Evolutionary conservation across 441 rosid genomes (phyloP), one percentile per base, ranked within the genome.

Genomic region (Geranium incanum): DNA sequence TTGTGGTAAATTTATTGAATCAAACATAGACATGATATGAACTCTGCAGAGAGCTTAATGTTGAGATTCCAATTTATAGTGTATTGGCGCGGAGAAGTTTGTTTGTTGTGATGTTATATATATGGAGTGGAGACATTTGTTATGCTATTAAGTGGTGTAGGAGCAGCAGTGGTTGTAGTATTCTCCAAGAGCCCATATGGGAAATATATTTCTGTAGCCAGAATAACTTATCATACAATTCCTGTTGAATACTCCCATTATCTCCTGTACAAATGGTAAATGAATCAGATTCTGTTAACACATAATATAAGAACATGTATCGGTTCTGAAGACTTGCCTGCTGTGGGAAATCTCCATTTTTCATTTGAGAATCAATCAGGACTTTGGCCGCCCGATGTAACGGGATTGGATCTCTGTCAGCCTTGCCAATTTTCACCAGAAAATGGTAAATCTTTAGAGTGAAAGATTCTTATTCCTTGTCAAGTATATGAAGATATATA

Each of bases 121-220:
- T 28, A 28, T 28, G 1, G 5, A 39, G 43, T 39, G 7, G 50
- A 43, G 8, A 6, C 50, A 43, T 43, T 43, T 43, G 52, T 13
- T 6, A 9, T 48, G 11, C 3, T 15, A 48, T 4, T 48, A 7
- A 39, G 15, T 48, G 55, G 15, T 9, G 3, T 4, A 48, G 12
- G 55, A 28, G 55, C 55, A 48, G 11, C 55, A 48, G 50, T 43
- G 79, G 78, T 33, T 68, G 41, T n/a, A 18, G 75, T 82, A 85
- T 37, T 78, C 84, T 48, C 88, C 88, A n/a, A 85, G 80, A 1
- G 90, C 88, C 90, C 88, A 87, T 2, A 87, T 69, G 0, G 90
- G 86, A 64, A 82, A 83, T 45, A 83, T 87, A 41, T 82, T 87
- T 70, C 85, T 82, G 64, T 82, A 83, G 33, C 78, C 74, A 1